Evolutionary conservation across 208 protist genomes (phyloP).

Genomic region (Acanthamoeba culbertsoni): DNA sequence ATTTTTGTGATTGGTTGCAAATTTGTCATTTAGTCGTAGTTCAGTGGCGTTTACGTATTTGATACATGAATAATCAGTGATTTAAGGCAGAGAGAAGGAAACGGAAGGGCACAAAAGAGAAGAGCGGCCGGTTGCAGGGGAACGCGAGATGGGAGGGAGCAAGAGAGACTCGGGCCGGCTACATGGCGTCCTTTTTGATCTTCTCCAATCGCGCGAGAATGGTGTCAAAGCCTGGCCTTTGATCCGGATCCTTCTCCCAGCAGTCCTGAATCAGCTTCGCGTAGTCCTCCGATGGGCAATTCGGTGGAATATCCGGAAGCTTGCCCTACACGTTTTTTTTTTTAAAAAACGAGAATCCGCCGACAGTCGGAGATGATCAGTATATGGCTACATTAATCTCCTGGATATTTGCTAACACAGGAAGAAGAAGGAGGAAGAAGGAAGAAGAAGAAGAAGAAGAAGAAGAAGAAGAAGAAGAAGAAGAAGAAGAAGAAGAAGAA

Average conservation of each 20-base stretch:
- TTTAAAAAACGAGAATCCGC: too few species aligned
- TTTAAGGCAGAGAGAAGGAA: not conserved
- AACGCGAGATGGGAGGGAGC: not conserved
- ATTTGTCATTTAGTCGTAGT: not conserved
- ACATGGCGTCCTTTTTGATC: conserved; percentile 41
- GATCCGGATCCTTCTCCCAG: conserved; percentile 51
- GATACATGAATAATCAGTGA: not conserved
- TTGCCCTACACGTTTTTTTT: conserved; percentile 4
- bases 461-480: too few species aligned
- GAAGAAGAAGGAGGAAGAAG: too few species aligned
- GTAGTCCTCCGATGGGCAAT: conserved; percentile 36
- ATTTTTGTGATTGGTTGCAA: not conserved
- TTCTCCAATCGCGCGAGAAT: conserved; percentile 50
- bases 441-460: too few species aligned
- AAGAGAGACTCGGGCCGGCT: not conserved
- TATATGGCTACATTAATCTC: too few species aligned
- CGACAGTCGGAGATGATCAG: too few species aligned
- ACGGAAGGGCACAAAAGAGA: not conserved
- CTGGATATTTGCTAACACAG: too few species aligned
- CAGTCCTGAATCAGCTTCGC: conserved; percentile 48
- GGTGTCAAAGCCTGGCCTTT: conserved; percentile 2
- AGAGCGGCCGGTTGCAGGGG: not conserved
- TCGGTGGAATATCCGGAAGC: not conserved
- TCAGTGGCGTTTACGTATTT: not conserved
- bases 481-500: too few species aligned